A percentile compares a stretch with the other conserved stretches of the same genome.
Evolutionary conservation across 169 alveolate genomes (phyloP).

Genomic region (Toxoplasma gondii): DNA sequence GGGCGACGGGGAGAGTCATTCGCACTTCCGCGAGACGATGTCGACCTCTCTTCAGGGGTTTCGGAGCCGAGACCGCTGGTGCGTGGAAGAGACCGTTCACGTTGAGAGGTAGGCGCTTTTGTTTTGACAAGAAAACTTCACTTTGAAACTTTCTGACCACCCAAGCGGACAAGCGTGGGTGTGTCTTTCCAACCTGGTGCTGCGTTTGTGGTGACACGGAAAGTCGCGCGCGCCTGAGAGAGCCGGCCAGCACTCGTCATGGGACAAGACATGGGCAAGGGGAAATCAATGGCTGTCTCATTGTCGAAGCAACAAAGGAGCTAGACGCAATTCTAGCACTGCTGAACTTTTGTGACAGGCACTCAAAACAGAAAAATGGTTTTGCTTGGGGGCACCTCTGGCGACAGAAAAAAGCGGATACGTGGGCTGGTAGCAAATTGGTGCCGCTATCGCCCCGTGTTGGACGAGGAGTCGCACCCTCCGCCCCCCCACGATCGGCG

Average conservation of each 20-base stretch:
- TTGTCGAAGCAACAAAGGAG: not conserved
- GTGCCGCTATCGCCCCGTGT: not conserved
- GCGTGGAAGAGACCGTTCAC: too few relatives aligned
- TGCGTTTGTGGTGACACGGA: too few relatives aligned
- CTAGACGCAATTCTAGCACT: not conserved
- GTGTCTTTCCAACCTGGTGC: too few relatives aligned
- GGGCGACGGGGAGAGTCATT: not conserved
- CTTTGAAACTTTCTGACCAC: too few relatives aligned
- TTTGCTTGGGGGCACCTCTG: not conserved
- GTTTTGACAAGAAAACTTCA: too few relatives aligned
- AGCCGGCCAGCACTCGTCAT: not conserved
- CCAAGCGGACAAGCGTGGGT: too few relatives aligned
- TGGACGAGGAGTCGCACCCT: not conserved
- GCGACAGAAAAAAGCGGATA: not conserved
- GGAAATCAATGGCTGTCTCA: not conserved
- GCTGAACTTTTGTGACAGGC: not conserved
- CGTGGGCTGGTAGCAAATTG: not conserved
- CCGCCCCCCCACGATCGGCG: not conserved
- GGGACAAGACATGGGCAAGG: not conserved
- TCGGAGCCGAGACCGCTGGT: not conserved
- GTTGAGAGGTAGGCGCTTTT: too few relatives aligned
- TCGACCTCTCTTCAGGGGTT: not conserved
- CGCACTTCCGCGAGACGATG: not conserved
- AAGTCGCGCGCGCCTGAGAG: not conserved
- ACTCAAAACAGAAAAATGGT: not conserved